phyloP scores from a whole-genome alignment of 371 early-diverging fungal species.

The Nematocida sp. region DNA sequence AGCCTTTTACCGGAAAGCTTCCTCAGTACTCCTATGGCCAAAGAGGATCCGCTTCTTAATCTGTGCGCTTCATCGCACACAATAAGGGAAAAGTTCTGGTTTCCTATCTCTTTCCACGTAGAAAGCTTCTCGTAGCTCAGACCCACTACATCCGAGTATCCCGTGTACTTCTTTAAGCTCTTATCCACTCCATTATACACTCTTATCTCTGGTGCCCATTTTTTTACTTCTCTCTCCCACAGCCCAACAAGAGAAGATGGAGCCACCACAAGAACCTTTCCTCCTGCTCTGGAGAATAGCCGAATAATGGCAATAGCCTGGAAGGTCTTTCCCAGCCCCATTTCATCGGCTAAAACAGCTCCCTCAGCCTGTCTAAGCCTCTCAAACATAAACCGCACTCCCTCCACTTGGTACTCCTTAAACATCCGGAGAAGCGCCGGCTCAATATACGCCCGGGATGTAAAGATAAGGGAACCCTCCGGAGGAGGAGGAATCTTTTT shows the following conservation, averaged over 20 bases:
- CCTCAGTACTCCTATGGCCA: conserved; percentile 82
- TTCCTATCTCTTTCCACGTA: conserved; percentile 75
- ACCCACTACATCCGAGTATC: conserved; percentile 80
- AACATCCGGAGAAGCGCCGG: conserved; percentile 34
- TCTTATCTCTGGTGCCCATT: conserved; percentile 83
- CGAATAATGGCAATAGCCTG: conserved; percentile 91
- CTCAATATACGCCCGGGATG: conserved; percentile 50
- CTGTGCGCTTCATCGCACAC: conserved; percentile 98
- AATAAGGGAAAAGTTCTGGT: conserved; percentile 81
- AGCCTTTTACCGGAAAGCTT: conserved; percentile 77
- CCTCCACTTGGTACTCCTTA: conserved; percentile 68
- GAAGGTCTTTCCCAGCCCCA: conserved; percentile 96
- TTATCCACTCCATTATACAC: conserved; percentile 81
- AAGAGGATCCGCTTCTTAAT: conserved; percentile 91
- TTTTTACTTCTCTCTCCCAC: conserved; percentile 83
- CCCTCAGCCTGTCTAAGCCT: conserved; percentile 67
- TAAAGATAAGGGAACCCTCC: conserved; percentile 48
- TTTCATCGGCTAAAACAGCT: conserved; percentile 96
- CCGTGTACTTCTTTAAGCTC: conserved; percentile 72
- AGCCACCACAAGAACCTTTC: conserved; percentile 82
- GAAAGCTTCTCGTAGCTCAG: conserved; percentile 91
- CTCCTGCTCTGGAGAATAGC: conserved; percentile 70
- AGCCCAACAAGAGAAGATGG: conserved; percentile 92
- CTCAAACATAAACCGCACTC: conserved; percentile 68
- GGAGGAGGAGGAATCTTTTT: conserved; percentile 34